Conservation (phyloP, 2,329 filamentous ascomycete species). For the Pseudonectria foliicola region DNA sequence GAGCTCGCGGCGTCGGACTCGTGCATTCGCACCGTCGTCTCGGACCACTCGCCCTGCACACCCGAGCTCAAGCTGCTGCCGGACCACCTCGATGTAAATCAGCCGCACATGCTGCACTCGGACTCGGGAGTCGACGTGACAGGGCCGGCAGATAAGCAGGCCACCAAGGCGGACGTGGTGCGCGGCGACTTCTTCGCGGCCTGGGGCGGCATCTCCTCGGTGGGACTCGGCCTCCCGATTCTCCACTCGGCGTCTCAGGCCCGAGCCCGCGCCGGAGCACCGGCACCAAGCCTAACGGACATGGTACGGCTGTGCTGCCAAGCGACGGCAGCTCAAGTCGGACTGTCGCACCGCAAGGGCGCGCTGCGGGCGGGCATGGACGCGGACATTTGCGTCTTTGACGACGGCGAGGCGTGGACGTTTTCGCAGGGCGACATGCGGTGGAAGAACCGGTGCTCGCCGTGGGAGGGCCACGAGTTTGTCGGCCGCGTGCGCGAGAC, state of each 20-base stretch:
- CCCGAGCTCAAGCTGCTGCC: conserved; percentile 89
- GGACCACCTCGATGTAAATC: conserved; percentile 41
- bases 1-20: conserved; percentile 66
- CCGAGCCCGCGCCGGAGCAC: too few relatives aligned
- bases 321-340: conserved; percentile 84
- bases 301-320: conserved; percentile 79
- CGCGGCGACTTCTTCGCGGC: conserved; percentile 87
- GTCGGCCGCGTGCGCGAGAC: conserved; percentile 76
- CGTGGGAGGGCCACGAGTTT: conserved; percentile 77
- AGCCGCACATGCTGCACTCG: conserved; percentile 35
- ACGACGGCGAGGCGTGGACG: conserved; percentile 72
- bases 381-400: conserved; percentile 87
- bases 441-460: conserved; percentile 88
- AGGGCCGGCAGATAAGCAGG: conserved; percentile 15
- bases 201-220: conserved; percentile 93
- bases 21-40: conserved; percentile 86
- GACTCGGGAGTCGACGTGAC: conserved; percentile 49
- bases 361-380: conserved; percentile 74
- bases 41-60: conserved; percentile 93
- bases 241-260: conserved; percentile 67
- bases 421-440: conserved; percentile 75
- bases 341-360: conserved; percentile 70
- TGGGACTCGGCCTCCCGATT: conserved; percentile 87
- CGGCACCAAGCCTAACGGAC: conserved; percentile 54
- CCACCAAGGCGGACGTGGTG: conserved; percentile 32